A percentile compares a stretch with the other conserved stretches of the same genome.
Evolutionary conservation across 2,329 filamentous ascomycete genomes (phyloP).

Genomic region (Claviceps digitariae): DNA sequence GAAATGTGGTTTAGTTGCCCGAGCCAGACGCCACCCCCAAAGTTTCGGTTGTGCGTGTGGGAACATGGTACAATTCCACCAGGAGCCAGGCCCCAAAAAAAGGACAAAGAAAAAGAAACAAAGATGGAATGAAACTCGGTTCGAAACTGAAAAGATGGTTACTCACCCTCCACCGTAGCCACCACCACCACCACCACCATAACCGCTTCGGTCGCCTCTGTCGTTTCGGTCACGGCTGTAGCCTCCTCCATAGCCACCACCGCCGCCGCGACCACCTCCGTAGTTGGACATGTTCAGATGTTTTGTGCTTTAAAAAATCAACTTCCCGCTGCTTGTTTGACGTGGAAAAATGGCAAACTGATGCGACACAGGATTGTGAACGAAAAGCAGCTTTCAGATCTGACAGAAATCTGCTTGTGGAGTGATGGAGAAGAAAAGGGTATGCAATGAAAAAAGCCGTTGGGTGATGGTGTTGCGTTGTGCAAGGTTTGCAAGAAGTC

Average conservation of each 20-base stretch:
- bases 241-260: slow-evolving; percentile 19
- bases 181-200: slow-evolving; percentile 19
- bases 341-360: background rate
- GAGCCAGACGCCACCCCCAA: background rate
- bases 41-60: no score
- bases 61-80: background rate
- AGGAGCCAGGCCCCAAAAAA: background rate
- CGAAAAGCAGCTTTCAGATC: background rate
- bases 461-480: slow-evolving; percentile 6
- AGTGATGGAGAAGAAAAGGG: slow-evolving; percentile 17
- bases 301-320: background rate
- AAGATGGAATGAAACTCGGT: no score
- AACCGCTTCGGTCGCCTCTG: slow-evolving; percentile 32
- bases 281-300: slow-evolving; percentile 32
- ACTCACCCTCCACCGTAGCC: slow-evolving; percentile 26
- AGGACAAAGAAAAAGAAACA: background rate
- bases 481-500: slow-evolving; percentile 14
- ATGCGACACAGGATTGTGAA: background rate
- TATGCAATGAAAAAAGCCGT: slow-evolving; percentile 6
- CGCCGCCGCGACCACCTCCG: slow-evolving; percentile 22
- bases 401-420: slow-evolving; percentile 8
- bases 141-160: background rate
- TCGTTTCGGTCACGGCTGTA: slow-evolving; percentile 29
- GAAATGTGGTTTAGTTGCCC: background rate
- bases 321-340: background rate